Base-by-base conservation (phyloP, 352 stramenopile genomes). In the Phytophthora hibernalis region DNA sequence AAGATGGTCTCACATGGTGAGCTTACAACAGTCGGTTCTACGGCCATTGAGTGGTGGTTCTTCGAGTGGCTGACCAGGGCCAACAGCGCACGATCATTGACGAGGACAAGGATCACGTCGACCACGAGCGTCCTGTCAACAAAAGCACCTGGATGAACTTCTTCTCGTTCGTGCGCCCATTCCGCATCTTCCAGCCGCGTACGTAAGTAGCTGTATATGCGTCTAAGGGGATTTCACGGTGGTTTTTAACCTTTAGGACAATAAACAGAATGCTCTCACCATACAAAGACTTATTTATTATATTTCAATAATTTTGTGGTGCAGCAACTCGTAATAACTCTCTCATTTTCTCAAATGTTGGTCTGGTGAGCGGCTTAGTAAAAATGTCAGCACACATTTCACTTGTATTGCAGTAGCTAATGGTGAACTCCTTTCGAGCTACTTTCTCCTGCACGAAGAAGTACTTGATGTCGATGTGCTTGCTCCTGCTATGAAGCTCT, bases 391-490 rank as follows among this genome's bases (percentile, higher is more conserved):
- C 51, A 28, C 33, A 57, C 31, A 57, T 37, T 44, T 61, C 28
- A 18, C 28, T 61, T 43, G 54, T 61, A 42, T 33, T 62, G n/a
- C 54, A 53, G 54, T 62, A 48, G 24, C 7, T 54, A 15, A 56
- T 51, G 33, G 35, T 56, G 45, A 55, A 64, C 33, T 52, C 45
- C 5, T 64, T 49, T 30, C 44, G 26, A 12, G 54, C 3, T 18
- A 67, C 38, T n/a, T 33, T 49, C 18, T 67, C 42, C 16, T 52
- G 38, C 6, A 66, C 38, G 16, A 59, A 59, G 15, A 61, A 53
- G 33, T 57, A 68, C 5, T 57, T 55, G 0, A 68, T 61, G 16
- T 61, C 50, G 1, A 56, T 68, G 35, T 68, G 60, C 24, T 68
- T 57, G 6, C 28, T 49, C 2, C 40, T 15, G 7, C 38, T 38